Evolutionary conservation across 768 basidiomycete species (phyloP).

Genomic region (Podaxis sp.): DNA sequence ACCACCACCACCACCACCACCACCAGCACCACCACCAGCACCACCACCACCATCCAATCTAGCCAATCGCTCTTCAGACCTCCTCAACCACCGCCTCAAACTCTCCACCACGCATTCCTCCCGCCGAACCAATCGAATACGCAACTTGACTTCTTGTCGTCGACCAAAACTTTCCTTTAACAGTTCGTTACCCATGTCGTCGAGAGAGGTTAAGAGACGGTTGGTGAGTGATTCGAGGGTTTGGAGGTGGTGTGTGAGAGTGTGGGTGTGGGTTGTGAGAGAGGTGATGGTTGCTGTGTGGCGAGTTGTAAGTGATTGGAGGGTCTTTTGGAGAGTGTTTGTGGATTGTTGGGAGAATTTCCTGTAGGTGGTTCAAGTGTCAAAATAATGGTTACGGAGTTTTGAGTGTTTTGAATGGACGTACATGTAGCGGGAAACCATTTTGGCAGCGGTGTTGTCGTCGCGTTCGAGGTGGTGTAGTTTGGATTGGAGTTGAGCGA

Average conservation of each 20-base stretch:
- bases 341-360: slow-evolving; percentile 79
- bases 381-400: too few species aligned
- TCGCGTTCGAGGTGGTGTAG: slow-evolving; percentile 56
- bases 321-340: slow-evolving; percentile 56
- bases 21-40: slow-evolving; percentile 34
- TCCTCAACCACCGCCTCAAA: slow-evolving; percentile 52
- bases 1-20: slow-evolving; percentile 30
- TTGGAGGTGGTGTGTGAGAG: slow-evolving; percentile 38
- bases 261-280: slow-evolving; percentile 43
- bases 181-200: slow-evolving; percentile 67
- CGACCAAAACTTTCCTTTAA: slow-evolving; percentile 70
- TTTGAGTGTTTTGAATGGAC: too few species aligned
- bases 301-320: slow-evolving; percentile 53
- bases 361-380: slow-evolving; percentile 26
- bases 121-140: slow-evolving; percentile 58
- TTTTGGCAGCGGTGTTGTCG: slow-evolving; percentile 72
- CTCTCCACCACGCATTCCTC: slow-evolving; percentile 58
- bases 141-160: slow-evolving; percentile 61
- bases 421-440: slow-evolving; percentile 50
- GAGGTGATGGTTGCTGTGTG: slow-evolving; percentile 60
- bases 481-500: slow-evolving; percentile 43
- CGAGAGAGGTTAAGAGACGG: slow-evolving; percentile 55
- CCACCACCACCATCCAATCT: slow-evolving; percentile 31
- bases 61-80: slow-evolving; percentile 38
- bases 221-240: slow-evolving; percentile 38